A percentile compares a stretch with the other conserved stretches of the same genome.
These are phyloP conservation scores for Neurospora sp. DNA, from an alignment of 495 filamentous ascomycete species.

Conservation along the genomic window DNA sequence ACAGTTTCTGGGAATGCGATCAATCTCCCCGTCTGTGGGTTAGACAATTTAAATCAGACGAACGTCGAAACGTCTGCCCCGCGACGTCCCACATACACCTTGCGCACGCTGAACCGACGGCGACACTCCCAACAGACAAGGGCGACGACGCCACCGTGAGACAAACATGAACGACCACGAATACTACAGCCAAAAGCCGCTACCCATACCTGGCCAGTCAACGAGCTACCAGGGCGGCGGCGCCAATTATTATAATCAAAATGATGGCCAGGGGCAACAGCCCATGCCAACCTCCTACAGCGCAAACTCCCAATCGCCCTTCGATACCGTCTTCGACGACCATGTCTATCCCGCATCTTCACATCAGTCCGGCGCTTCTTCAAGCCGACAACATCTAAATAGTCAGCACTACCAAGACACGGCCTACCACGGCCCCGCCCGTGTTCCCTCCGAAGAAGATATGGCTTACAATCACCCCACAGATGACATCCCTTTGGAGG, in stretches of 20 bases:
- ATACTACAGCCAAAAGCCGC: conserved; percentile 56
- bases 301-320: conserved; percentile 32
- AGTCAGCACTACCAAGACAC: conserved; percentile 43
- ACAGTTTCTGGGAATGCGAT: background rate
- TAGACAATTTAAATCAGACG: background rate
- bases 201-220: conserved; percentile 15
- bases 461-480: conserved; percentile 32
- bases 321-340: conserved; percentile 52
- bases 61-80: background rate
- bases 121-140: background rate
- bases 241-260: conserved; percentile 31
- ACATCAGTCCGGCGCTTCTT: conserved; percentile 14
- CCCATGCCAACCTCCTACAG: conserved; percentile 21
- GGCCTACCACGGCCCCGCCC: conserved; percentile 44
- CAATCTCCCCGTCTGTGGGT: background rate
- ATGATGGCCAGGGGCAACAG: background rate
- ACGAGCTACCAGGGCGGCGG: conserved; percentile 15
- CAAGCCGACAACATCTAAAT: conserved; percentile 34
- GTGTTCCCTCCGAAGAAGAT: conserved; percentile 24
- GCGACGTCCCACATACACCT: background rate
- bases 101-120: background rate
- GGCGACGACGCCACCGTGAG: background rate
- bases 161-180: conserved; percentile 68
- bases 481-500: conserved; percentile 60
- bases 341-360: conserved; percentile 48